Conservation (phyloP, 371 early-diverging fungal genomes). For the Circinella umbellata region DNA sequence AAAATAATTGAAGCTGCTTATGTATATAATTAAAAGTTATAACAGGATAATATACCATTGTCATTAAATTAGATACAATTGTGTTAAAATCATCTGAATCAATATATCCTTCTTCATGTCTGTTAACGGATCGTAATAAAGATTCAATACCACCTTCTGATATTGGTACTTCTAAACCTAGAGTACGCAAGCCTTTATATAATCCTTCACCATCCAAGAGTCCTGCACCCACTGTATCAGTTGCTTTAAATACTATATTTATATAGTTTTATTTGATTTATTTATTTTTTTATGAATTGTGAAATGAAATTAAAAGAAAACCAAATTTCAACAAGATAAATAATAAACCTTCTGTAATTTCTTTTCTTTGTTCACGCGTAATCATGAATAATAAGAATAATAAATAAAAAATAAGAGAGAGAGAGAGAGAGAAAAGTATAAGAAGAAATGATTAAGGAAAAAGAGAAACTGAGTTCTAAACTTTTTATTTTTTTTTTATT, state of each 20-base stretch:
- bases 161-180: slow-evolving; percentile 26
- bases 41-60: slow-evolving; percentile 2
- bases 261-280: neutral
- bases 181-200: slow-evolving; percentile 26
- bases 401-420: neutral
- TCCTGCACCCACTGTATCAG: slow-evolving; percentile 33
- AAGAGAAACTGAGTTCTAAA: neutral
- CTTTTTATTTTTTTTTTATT: too few species aligned
- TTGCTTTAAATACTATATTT: slow-evolving; percentile 30
- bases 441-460: neutral
- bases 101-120: slow-evolving; percentile 31
- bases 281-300: neutral
- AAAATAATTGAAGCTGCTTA: too few species aligned
- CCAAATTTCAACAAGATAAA: neutral
- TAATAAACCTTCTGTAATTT: neutral
- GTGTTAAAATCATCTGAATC: slow-evolving; percentile 37
- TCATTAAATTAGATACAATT: slow-evolving; percentile 34
- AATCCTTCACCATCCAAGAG: slow-evolving; percentile 27
- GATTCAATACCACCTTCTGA: slow-evolving; percentile 24
- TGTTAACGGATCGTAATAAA: slow-evolving; percentile 26
- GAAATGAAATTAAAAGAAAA: neutral
- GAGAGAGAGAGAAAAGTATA: too few species aligned
- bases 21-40: too few species aligned
- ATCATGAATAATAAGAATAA: neutral
- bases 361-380: slow-evolving; percentile 1